These are phyloP conservation scores for Rosa rugosa DNA, from an alignment of 306 rosid genomes.

Conservation along the genomic window DNA sequence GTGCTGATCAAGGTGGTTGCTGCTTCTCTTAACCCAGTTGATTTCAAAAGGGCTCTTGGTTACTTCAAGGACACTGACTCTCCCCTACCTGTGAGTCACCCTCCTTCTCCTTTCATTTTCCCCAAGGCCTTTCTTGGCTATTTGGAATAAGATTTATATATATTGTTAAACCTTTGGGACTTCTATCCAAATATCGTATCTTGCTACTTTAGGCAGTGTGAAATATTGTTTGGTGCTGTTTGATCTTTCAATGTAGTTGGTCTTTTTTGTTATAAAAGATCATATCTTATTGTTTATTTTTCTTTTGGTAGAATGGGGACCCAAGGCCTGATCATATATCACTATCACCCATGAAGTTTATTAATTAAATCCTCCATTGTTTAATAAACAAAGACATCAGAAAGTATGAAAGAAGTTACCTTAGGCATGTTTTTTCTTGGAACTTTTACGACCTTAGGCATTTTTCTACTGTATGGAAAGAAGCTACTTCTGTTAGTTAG, in stretches of 20 bases:
- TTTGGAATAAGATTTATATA: neutral
- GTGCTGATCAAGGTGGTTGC: conserved; percentile 69
- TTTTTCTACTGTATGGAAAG: neutral
- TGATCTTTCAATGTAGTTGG: neutral
- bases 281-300: too few relatives aligned
- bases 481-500: neutral
- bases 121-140: too few relatives aligned
- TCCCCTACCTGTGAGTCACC: conserved; percentile 21
- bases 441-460: neutral
- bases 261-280: neutral
- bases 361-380: neutral
- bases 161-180: neutral
- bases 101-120: neutral
- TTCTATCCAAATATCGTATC: neutral
- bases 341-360: neutral
- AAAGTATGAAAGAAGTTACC: neutral
- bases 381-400: neutral
- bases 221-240: neutral
- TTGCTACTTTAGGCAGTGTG: neutral
- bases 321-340: neutral
- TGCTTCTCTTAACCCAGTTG: conserved; percentile 64
- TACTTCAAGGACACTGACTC: conserved; percentile 18
- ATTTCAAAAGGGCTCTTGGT: conserved; percentile 54
- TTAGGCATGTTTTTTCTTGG: neutral
- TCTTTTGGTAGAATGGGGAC: too few relatives aligned